Conservation (phyloP, 2,329 filamentous ascomycete genomes). For the Cladosporium cucumerinum region DNA sequence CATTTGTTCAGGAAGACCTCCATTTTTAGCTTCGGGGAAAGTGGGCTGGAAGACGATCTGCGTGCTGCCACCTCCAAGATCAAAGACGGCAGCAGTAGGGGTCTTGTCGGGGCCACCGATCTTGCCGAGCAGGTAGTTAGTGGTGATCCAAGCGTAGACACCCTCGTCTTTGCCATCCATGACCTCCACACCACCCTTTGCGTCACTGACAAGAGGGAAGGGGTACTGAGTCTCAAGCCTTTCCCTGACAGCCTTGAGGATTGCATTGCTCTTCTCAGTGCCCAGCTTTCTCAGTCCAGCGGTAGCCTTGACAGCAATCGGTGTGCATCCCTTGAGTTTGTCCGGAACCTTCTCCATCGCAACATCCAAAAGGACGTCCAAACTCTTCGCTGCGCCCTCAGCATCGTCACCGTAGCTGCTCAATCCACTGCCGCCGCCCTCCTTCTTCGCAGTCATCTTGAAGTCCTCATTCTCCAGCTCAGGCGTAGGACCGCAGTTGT, state of each 20-base stretch:
- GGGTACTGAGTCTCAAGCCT: slow-evolving; percentile 87
- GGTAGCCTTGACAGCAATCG: slow-evolving; percentile 96
- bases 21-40: slow-evolving; percentile 68
- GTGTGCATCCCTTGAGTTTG: slow-evolving; percentile 84
- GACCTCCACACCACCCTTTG: slow-evolving; percentile 84
- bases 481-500: slow-evolving; percentile 94
- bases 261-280: slow-evolving; percentile 72
- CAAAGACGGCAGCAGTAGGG: slow-evolving; percentile 90
- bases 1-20: slow-evolving; percentile 82
- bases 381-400: slow-evolving; percentile 79
- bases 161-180: slow-evolving; percentile 98
- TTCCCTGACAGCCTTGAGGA: slow-evolving; percentile 77
- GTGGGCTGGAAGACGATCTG: slow-evolving; percentile 98
- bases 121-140: slow-evolving; percentile 96
- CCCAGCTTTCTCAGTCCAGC: slow-evolving; percentile 89
- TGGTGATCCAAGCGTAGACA: slow-evolving; percentile 98
- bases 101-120: slow-evolving; percentile 89
- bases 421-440: slow-evolving; percentile 73
- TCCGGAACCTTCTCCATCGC: slow-evolving; percentile 83
- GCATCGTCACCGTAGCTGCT: slow-evolving; percentile 86
- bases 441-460: slow-evolving; percentile 83
- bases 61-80: slow-evolving; percentile 93
- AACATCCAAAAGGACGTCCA: slow-evolving; percentile 83
- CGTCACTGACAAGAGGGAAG: slow-evolving; percentile 85
- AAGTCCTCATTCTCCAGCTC: slow-evolving; percentile 92